Percentiles rank a stretch among this genome's conserved stretches.
phyloP scores from a whole-genome alignment of 1,284 basidiomycete genomes.

The Phlebopus sp. region DNA sequence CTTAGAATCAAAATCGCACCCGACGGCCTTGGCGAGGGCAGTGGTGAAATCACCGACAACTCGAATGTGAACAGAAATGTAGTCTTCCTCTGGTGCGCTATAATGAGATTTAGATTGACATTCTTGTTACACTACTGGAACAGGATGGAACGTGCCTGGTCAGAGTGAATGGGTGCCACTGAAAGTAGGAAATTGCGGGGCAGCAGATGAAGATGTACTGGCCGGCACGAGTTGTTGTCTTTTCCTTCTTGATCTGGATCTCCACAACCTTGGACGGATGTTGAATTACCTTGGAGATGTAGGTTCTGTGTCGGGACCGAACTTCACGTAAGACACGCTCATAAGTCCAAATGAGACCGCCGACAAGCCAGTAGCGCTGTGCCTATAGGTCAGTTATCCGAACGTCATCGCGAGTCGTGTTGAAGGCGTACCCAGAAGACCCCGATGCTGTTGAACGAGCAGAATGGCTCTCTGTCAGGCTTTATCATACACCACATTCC shows the following conservation, averaged over 20 bases:
- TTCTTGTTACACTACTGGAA: constrained; percentile 1
- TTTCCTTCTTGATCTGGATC: constrained; percentile 92
- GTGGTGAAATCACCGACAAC: constrained; percentile 83
- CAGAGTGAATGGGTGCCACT: constrained; percentile 93
- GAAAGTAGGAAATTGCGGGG: constrained; percentile 88
- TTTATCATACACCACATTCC: constrained; percentile 95
- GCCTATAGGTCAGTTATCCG: constrained; percentile 5
- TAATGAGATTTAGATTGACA: constrained; percentile 6
- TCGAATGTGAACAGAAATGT: constrained; percentile 87
- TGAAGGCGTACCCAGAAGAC: constrained; percentile 80
- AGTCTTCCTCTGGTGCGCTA: constrained; percentile 87
- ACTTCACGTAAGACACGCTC: constrained; percentile 88
- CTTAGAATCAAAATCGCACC: constrained; percentile 75
- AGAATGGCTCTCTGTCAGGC: constrained; percentile 84
- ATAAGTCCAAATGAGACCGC: constrained; percentile 78
- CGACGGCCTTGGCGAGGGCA: constrained; percentile 75
- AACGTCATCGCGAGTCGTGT: constrained; percentile 4
- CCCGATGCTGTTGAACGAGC: constrained; percentile 80
- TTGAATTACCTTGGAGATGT: constrained; percentile 89
- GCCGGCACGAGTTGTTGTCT: constrained; percentile 73
- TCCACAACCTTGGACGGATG: constrained; percentile 90
- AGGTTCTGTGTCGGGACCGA: constrained; percentile 82
- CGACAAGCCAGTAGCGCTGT: constrained; percentile 85
- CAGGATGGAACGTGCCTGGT: constrained; percentile 53
- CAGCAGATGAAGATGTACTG: constrained; percentile 88